These are phyloP conservation scores for Candida pseudofarinosa DNA, from an alignment of 805 yeast genomes.

Conservation along the genomic window DNA sequence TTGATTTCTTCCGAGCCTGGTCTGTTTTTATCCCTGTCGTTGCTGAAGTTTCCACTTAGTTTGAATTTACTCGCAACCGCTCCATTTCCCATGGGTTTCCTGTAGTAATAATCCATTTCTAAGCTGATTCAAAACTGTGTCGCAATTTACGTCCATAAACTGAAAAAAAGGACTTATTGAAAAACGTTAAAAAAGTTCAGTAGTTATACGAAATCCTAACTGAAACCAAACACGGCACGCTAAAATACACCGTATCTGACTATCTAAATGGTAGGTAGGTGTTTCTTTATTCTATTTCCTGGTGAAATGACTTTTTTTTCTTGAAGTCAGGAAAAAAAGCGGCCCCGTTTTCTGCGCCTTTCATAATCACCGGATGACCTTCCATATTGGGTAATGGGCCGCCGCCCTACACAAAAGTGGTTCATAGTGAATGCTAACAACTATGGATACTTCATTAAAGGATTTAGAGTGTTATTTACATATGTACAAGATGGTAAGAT, in stretches of 20 bases:
- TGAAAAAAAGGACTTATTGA: no score
- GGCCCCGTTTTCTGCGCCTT: not conserved
- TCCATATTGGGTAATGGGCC: not conserved
- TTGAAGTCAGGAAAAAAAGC: not conserved
- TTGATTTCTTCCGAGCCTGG: not conserved
- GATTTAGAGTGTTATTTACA: not conserved
- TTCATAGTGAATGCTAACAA: not conserved
- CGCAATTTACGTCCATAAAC: no score
- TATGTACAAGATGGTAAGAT: not conserved
- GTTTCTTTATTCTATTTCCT: not conserved
- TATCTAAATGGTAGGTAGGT: no score
- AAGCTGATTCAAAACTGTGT: not conserved
- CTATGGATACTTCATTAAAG: not conserved
- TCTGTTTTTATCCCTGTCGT: not conserved
- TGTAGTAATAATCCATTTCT: constrained; percentile 38
- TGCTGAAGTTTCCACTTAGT: constrained; percentile 3
- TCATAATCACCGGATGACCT: not conserved
- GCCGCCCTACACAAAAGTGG: not conserved
- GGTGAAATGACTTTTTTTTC: no score
- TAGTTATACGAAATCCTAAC: no score
- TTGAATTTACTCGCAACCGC: constrained; percentile 35
- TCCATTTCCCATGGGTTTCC: constrained; percentile 37
- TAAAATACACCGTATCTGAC: no score
- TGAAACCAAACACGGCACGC: no score
- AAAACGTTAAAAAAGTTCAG: no score